Evolutionary conservation across 139 green algal species (phyloP).

Genomic region (Diplosphaera chodatii): DNA sequence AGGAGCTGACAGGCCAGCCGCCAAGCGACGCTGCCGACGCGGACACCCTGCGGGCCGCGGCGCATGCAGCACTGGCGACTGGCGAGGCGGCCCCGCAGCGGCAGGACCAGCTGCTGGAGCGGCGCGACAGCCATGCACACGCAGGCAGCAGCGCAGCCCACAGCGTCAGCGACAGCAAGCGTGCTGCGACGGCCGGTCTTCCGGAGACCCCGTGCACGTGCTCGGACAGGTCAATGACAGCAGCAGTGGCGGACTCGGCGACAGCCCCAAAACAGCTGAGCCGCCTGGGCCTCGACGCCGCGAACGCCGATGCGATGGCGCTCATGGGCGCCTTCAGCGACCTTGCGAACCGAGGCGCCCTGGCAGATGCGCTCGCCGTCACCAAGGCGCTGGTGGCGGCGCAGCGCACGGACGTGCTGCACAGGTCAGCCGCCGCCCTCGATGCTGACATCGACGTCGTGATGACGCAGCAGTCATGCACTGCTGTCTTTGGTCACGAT

Average conservation of each 20-base stretch:
- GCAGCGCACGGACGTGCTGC: conserved; percentile 27
- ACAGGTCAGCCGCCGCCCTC: conserved; percentile 11
- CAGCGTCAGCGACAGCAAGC: not conserved
- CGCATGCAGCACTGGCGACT: not conserved
- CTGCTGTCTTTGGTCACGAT: too few species aligned
- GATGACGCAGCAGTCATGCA: too few species aligned
- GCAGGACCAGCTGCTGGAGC: not conserved
- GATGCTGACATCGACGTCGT: too few species aligned
- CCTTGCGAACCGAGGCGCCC: not conserved
- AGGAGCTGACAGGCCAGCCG: not conserved
- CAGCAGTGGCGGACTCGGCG: not conserved
- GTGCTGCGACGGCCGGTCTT: too few species aligned
- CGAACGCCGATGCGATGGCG: not conserved
- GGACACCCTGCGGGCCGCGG: too few species aligned
- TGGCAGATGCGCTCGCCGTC: conserved; percentile 38
- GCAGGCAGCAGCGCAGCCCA: too few species aligned
- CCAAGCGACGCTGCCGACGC: too few species aligned
- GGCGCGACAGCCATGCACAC: not conserved
- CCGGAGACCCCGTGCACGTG: too few species aligned
- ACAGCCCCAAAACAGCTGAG: not conserved
- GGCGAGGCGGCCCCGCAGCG: not conserved
- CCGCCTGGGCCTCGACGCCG: conserved; percentile 5
- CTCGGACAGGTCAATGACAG: not conserved
- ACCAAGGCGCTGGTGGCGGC: conserved; percentile 40
- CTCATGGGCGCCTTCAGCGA: conserved; percentile 4